Evolutionary conservation across 192 early-diverging fungal genomes (phyloP), one percentile per base, ranked within the genome.

Genomic region (Entrophospora sp.): DNA sequence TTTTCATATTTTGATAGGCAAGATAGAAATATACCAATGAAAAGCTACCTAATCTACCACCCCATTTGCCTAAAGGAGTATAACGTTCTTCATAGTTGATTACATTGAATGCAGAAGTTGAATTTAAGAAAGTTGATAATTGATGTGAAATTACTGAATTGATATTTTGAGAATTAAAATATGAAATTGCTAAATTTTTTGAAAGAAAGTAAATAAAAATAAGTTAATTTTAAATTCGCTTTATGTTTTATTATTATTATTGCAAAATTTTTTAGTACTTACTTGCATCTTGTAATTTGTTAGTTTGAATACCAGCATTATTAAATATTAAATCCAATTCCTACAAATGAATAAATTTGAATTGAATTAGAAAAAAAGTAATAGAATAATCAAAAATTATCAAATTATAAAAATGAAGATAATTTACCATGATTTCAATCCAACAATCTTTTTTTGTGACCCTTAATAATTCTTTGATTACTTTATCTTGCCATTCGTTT

Each of bases 371-470:
- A n/a, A n/a, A n/a, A n/a, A n/a, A n/a, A n/a, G n/a, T n/a, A n/a
- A n/a, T n/a, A n/a, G n/a, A n/a, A n/a, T n/a, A n/a, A n/a, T n/a
- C n/a, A n/a, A n/a, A n/a, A n/a, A n/a, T n/a, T n/a, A n/a, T n/a
- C n/a, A n/a, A n/a, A n/a, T n/a, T n/a, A n/a, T n/a, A n/a, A n/a
- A n/a, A n/a, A n/a, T n/a, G n/a, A n/a, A n/a, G 40, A 4, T 8
- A 32, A 53, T 0, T 16, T 32, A 73, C 75, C 20, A 77, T 67
- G 38, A 76, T 68, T 40, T 76, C 74, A 12, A 76, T 64, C 71
- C 71, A 76, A 10, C 74, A 71, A 10, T 27, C 67, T 30, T 56
- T 66, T 64, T 72, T 76, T 27, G 67, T 72, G 5, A 76, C 74
- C 49, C 74, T 42, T 18, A 72, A 40, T 18, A 72, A 53, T 30